Evolutionary conservation across 768 basidiomycete genomes (phyloP).

Genomic region (Lyophyllum atratum): DNA sequence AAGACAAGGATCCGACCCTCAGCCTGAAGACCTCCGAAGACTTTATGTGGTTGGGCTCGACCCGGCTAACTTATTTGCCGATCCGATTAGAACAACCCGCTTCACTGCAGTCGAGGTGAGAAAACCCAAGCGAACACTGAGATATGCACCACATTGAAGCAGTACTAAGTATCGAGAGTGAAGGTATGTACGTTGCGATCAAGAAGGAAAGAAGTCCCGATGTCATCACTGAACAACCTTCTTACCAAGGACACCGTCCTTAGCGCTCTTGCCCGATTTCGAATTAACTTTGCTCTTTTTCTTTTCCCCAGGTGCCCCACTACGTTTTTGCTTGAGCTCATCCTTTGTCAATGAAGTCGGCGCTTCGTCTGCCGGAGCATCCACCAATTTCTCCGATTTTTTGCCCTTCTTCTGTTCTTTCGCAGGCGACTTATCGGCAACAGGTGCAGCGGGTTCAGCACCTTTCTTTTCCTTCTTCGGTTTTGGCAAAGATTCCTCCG

Average conservation of each 20-base stretch:
- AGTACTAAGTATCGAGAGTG: neutral
- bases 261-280: conserved; percentile 51
- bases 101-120: neutral
- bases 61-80: conserved; percentile 10
- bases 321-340: conserved; percentile 57
- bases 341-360: conserved; percentile 33
- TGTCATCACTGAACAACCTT: conserved; percentile 40
- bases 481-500: conserved; percentile 8
- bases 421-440: conserved; percentile 9
- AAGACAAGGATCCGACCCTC: neutral
- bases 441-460: conserved; percentile 12
- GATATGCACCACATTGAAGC: neutral
- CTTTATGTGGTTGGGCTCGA: conserved; percentile 1
- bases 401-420: conserved; percentile 14
- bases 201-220: neutral
- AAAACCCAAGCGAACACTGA: neutral
- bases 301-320: conserved; percentile 46
- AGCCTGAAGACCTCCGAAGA: neutral
- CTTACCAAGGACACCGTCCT: conserved; percentile 56
- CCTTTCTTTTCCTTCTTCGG: conserved; percentile 6
- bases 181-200: neutral
- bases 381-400: conserved; percentile 11
- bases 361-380: neutral
- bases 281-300: conserved; percentile 53
- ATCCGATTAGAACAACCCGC: neutral